Evolutionary conservation across 2,329 filamentous ascomycete genomes (phyloP).

Genomic region (Pseudocercospora crystallina): DNA sequence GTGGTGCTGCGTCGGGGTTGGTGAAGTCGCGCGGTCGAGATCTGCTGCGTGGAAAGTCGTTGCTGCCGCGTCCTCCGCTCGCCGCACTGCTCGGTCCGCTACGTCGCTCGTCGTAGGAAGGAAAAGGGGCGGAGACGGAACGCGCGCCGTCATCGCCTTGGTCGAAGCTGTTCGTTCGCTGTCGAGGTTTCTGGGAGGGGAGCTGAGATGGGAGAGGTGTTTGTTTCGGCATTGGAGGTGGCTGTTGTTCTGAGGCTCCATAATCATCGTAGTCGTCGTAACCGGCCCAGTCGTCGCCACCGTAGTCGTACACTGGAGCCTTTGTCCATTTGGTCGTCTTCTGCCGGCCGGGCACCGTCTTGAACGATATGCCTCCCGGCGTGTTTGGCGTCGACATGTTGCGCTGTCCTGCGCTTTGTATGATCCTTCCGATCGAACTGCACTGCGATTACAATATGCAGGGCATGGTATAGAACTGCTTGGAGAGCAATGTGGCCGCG

Average conservation of each 20-base stretch:
- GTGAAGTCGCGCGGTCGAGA: slow-evolving; percentile 47
- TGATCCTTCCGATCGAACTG: neutral
- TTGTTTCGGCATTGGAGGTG: slow-evolving; percentile 35
- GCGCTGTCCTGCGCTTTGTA: neutral
- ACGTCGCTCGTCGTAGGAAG: slow-evolving; percentile 16
- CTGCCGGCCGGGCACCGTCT: slow-evolving; percentile 80
- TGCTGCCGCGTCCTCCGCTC: slow-evolving; percentile 11
- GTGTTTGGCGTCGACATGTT: slow-evolving; percentile 17
- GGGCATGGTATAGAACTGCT: neutral
- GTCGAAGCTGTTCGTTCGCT: slow-evolving; percentile 51
- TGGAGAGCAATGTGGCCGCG: neutral
- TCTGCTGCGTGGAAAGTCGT: slow-evolving; percentile 18
- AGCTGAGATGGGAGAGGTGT: slow-evolving; percentile 13
- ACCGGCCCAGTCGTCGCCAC: slow-evolving; percentile 90
- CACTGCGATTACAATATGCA: neutral
- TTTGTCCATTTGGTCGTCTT: slow-evolving; percentile 97
- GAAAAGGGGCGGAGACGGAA: slow-evolving; percentile 17
- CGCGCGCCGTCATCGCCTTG: slow-evolving; percentile 49
- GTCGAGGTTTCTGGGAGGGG: slow-evolving; percentile 16
- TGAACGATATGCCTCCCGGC: slow-evolving; percentile 57
- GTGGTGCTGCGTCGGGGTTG: slow-evolving; percentile 51
- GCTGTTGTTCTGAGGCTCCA: slow-evolving; percentile 49
- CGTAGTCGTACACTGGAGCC: slow-evolving; percentile 81
- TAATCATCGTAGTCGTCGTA: slow-evolving; percentile 58
- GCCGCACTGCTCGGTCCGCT: slow-evolving; percentile 11